Conservation (phyloP, 768 basidiomycete genomes). For the Suillus hirtellus region DNA sequence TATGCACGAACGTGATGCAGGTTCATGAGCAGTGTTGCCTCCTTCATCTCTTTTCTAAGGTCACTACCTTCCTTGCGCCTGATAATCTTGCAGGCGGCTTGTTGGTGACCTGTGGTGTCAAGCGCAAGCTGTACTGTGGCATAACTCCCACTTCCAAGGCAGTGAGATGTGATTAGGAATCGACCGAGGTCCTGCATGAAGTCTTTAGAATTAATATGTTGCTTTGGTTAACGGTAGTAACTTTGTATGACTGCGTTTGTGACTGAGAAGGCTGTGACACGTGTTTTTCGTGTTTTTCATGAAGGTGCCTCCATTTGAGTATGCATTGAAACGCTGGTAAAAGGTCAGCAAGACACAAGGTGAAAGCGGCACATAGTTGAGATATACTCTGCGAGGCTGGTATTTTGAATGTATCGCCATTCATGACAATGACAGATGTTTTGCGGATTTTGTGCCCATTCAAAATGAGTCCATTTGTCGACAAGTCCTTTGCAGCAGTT, state of each 20-base stretch:
- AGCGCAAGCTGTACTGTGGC: slow-evolving; percentile 81
- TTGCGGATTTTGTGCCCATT: slow-evolving; percentile 72
- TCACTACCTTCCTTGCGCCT: slow-evolving; percentile 51
- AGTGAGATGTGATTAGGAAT: slow-evolving; percentile 76
- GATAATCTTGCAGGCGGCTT: slow-evolving; percentile 86
- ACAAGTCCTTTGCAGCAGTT: slow-evolving; percentile 60
- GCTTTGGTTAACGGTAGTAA: slow-evolving; percentile 23
- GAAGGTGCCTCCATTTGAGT: slow-evolving; percentile 53
- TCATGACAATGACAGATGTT: slow-evolving; percentile 69
- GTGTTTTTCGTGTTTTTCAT: slow-evolving; percentile 52
- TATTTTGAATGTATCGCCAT: slow-evolving; percentile 70
- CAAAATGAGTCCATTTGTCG: slow-evolving; percentile 71
- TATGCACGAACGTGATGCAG: slow-evolving; percentile 61
- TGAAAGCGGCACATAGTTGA: slow-evolving; percentile 2
- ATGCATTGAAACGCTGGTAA: slow-evolving; percentile 64
- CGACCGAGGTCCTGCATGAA: slow-evolving; percentile 54
- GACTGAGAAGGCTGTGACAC: slow-evolving; percentile 61
- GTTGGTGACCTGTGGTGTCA: slow-evolving; percentile 59
- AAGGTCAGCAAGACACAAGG: slow-evolving; percentile 1
- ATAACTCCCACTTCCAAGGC: slow-evolving; percentile 79
- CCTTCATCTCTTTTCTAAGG: slow-evolving; percentile 63
- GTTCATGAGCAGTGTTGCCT: slow-evolving; percentile 70
- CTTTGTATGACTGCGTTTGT: slow-evolving; percentile 52
- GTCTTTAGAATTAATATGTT: slow-evolving; percentile 4
- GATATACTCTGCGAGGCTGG: slow-evolving; percentile 62